These are phyloP conservation scores for Astraeus odoratus DNA, from an alignment of 768 basidiomycete genomes.

Conservation along the genomic window DNA sequence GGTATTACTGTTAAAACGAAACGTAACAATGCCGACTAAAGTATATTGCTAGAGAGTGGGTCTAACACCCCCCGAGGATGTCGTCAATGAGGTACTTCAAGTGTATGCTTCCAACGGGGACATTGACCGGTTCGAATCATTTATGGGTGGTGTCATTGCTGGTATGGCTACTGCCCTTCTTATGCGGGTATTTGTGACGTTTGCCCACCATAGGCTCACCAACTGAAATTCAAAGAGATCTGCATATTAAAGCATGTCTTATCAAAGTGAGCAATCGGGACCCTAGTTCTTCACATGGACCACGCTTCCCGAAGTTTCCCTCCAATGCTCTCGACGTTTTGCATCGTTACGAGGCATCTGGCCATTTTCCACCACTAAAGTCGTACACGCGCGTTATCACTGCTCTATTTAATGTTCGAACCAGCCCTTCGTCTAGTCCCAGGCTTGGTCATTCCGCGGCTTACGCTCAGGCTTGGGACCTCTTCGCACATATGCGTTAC, in stretches of 20 bases:
- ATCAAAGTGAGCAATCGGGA: constrained; percentile 4
- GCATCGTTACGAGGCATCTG: constrained; percentile 63
- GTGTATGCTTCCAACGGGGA: constrained; percentile 44
- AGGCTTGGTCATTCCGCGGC: constrained; percentile 35
- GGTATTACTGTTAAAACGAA: constrained; percentile 7
- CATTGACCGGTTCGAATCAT: constrained; percentile 36
- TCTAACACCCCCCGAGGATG: constrained; percentile 33
- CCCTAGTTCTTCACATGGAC: constrained; percentile 32
- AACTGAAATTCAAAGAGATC: constrained; percentile 54
- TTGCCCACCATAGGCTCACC: constrained; percentile 26
- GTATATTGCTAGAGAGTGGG: constrained; percentile 34
- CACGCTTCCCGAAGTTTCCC: constrained; percentile 39
- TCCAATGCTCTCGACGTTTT: constrained; percentile 58
- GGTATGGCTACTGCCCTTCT: constrained; percentile 25
- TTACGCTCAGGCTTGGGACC: constrained; percentile 84
- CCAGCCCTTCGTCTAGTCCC: constrained; percentile 17
- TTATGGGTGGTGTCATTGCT: constrained; percentile 35
- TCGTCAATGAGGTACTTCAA: constrained; percentile 42
- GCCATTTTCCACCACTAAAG: constrained; percentile 58
- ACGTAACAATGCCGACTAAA: neutral
- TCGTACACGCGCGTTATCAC: constrained; percentile 69
- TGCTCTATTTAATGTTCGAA: constrained; percentile 43
- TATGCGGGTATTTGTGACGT: neutral
- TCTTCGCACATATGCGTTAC: constrained; percentile 94
- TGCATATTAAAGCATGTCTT: constrained; percentile 67